Evolutionary conservation across 371 early-diverging fungal genomes (phyloP).

Genomic region (Scutellospora calospora): DNA sequence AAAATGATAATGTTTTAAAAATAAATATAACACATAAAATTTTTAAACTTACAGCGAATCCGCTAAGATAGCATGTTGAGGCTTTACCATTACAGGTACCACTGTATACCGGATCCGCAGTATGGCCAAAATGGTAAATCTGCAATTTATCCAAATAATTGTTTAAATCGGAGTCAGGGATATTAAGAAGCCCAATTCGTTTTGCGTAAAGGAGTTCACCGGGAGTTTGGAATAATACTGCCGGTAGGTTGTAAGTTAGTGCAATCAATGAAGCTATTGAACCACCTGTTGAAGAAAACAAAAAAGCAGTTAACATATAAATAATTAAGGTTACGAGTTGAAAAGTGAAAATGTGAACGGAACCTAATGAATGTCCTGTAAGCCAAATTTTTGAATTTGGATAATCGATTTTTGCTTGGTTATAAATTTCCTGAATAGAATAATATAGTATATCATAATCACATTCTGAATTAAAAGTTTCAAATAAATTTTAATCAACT

Average conservation of each 20-base stretch:
- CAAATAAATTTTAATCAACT: slow-evolving; percentile 1
- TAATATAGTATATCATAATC: too few relatives aligned
- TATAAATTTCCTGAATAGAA: slow-evolving; percentile 57
- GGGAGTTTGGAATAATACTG: slow-evolving; percentile 88
- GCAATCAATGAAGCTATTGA: slow-evolving; percentile 89
- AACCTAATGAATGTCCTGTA: slow-evolving; percentile 88
- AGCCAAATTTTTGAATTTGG: slow-evolving; percentile 82
- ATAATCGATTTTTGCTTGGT: slow-evolving; percentile 68
- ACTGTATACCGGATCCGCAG: slow-evolving; percentile 92
- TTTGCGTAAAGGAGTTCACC: slow-evolving; percentile 85
- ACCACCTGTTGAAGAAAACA: slow-evolving; percentile 55
- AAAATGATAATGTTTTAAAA: too few relatives aligned
- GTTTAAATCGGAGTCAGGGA: slow-evolving; percentile 45
- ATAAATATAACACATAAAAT: slow-evolving; percentile 17
- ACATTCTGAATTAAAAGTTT: not conserved
- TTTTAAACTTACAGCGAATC: slow-evolving; percentile 86
- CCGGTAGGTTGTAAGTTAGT: slow-evolving; percentile 87
- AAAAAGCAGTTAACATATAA: too few relatives aligned
- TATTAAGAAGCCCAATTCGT: slow-evolving; percentile 78
- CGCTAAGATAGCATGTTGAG: slow-evolving; percentile 80
- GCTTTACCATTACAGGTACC: slow-evolving; percentile 77
- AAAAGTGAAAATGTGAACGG: too few relatives aligned
- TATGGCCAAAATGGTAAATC: slow-evolving; percentile 93
- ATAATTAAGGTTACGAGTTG: too few relatives aligned
- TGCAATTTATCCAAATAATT: slow-evolving; percentile 60